Evolutionary conservation across 2,329 filamentous ascomycete species (phyloP), one percentile per base, ranked within the genome.

Genomic region (Fusarium concolor): DNA sequence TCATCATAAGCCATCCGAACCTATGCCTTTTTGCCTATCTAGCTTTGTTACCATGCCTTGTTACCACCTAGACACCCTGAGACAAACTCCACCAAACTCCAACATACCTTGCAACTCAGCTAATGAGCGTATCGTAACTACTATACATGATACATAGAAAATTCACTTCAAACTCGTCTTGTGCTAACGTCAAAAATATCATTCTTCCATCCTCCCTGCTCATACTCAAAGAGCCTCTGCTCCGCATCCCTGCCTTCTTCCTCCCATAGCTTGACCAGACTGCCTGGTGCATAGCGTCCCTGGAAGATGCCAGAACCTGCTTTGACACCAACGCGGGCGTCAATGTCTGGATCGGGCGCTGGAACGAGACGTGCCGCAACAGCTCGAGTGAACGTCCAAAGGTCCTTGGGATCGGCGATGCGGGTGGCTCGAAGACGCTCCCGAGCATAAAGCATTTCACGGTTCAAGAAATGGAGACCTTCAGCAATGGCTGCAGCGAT

Each of bases 251-350:
- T 80, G 0, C 88, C 93, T 79, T 97, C 91, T 68, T 94, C 90
- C 69, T 95, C 88, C 93, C 93, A 97, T n/a, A 97, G 79, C 80
- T 92, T 94, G 51, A 96, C 92, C 26, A 97, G 82, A 77, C 94
- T 97, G 1, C 93, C 94, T 0, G 95, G 95, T 1, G 95, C 90
- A 80, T 97, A 97, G 3, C 93, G 87, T 6, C 91, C 92, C 71
- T 89, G 89, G 82, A 98, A 98, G 0, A 95, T 81, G 12, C 86
- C 86, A 6, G 71, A 57, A 5, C 84, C 83, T 9, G 83, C 83
- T 24, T 86, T 85, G 11, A 97, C 81, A 2, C 93, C 93, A 17
- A 96, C 82, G 4, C 92, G 83, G 2, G 90, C 84, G 67, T 96
- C 90, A 2, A 96, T 71, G 76, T 97, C 92, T 2, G 92, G 90